These are phyloP conservation scores for Colletotrichum lindemuthianum DNA, from an alignment of 2,329 filamentous ascomycete species.

Conservation along the genomic window DNA sequence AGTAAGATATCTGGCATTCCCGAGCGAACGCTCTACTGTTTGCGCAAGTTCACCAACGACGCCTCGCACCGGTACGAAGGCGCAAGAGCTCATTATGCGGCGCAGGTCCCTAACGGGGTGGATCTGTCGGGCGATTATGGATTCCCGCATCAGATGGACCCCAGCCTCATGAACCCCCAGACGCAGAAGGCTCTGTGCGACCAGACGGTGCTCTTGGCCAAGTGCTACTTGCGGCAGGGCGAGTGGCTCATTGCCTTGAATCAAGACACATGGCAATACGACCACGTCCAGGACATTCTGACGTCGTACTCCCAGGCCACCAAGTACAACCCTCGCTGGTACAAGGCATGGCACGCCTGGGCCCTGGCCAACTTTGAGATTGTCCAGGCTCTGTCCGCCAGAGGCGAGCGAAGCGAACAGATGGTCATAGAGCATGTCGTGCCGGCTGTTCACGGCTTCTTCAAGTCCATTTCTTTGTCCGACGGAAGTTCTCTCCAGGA, in stretches of 20 bases:
- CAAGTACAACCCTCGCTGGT: conserved; percentile 93
- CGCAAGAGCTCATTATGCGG: conserved; percentile 60
- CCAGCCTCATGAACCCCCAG: conserved; percentile 57
- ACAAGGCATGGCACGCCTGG: conserved; percentile 99
- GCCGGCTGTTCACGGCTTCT: conserved; percentile 94
- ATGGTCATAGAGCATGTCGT: conserved; percentile 89
- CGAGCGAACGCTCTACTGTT: conserved; percentile 66
- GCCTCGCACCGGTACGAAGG: conserved; percentile 65
- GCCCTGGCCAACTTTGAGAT: conserved; percentile 98
- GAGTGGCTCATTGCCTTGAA: conserved; percentile 93
- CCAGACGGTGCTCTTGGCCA: conserved; percentile 81
- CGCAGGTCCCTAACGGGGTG: conserved; percentile 58
- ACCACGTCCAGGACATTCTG: conserved; percentile 87
- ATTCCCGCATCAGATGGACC: conserved; percentile 59
- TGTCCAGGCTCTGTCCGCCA: conserved; percentile 80
- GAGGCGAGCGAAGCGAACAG: conserved; percentile 63
- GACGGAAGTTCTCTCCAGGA: conserved; percentile 94
- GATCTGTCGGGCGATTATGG: conserved; percentile 58
- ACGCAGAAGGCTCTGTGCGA: conserved; percentile 66
- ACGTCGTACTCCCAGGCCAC: conserved; percentile 93
- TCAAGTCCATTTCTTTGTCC: conserved; percentile 94
- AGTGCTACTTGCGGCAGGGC: conserved; percentile 95
- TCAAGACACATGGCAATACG: conserved; percentile 88
- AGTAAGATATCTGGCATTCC: conserved; percentile 55
- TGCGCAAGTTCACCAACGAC: conserved; percentile 70